Evolutionary conservation across 768 basidiomycete genomes (phyloP).

Genomic region (Krasilnikovozyma curviuscula): DNA sequence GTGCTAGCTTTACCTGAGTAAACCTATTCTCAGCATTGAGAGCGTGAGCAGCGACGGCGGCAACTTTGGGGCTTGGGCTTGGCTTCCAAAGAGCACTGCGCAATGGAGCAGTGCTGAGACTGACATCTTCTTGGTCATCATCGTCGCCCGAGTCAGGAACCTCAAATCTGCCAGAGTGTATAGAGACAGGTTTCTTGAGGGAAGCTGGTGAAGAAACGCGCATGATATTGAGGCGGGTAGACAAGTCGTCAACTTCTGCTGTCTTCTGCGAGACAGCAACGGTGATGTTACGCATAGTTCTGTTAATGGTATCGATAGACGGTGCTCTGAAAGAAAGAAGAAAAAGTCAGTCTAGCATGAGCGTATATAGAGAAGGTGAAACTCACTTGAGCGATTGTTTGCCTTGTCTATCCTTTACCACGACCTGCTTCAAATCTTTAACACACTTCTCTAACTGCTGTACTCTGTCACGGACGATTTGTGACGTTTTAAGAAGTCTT

Average conservation of each 20-base stretch:
- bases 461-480: slow-evolving; percentile 54
- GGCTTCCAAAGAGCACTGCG: neutral
- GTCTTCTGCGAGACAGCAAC: slow-evolving; percentile 20
- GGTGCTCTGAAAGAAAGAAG: slow-evolving; percentile 40
- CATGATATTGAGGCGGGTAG: slow-evolving; percentile 19
- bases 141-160: too few species aligned
- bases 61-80: slow-evolving; percentile 7
- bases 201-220: slow-evolving; percentile 8
- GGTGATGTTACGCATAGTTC: slow-evolving; percentile 71
- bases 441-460: slow-evolving; percentile 63
- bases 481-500: slow-evolving; percentile 35
- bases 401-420: slow-evolving; percentile 42
- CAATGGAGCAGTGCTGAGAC: neutral
- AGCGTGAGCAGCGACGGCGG: slow-evolving; percentile 1
- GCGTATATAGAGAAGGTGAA: too few species aligned
- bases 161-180: too few species aligned
- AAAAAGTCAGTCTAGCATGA: too few species aligned
- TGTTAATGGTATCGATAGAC: slow-evolving; percentile 62
- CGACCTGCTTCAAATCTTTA: slow-evolving; percentile 45
- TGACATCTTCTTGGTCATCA: too few species aligned
- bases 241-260: slow-evolving; percentile 25
- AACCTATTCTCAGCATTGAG: slow-evolving; percentile 8
- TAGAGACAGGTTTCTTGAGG: neutral
- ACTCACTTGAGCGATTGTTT: slow-evolving; percentile 45
- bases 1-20: neutral